phyloP scores from a whole-genome alignment of 805 yeast genomes.

The Zygotorulaspora florentina region DNA sequence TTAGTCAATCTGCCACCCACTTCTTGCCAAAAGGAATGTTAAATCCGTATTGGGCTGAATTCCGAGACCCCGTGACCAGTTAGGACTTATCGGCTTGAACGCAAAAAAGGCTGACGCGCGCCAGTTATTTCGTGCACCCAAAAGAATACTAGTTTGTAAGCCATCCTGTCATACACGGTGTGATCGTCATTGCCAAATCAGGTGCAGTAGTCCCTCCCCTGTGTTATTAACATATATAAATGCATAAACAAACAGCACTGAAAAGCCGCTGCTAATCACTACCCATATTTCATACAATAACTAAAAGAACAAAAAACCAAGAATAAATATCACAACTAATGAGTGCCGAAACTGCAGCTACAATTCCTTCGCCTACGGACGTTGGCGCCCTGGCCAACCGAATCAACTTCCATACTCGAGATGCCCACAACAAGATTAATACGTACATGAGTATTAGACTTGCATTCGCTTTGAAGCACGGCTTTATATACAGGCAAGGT shows the following conservation, averaged over 20 bases:
- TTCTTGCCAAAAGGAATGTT: neutral
- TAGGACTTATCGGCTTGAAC: conserved; percentile 17
- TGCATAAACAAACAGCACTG: neutral
- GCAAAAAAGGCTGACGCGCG: neutral
- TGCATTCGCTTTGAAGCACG: conserved; percentile 71
- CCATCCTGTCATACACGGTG: no score
- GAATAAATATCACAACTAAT: conserved; percentile 1
- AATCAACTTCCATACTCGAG: conserved; percentile 65
- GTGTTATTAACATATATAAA: neutral
- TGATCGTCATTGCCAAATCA: neutral
- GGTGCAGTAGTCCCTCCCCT: conserved; percentile 1
- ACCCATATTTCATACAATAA: neutral
- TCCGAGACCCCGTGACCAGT: conserved; percentile 11
- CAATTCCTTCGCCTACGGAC: conserved; percentile 74
- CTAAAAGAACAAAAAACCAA: neutral
- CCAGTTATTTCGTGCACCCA: conserved; percentile 3
- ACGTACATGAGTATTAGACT: conserved; percentile 64
- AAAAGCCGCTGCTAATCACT: neutral
- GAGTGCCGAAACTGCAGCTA: conserved; percentile 19
- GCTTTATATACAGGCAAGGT: conserved; percentile 75
- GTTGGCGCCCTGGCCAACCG: conserved; percentile 80
- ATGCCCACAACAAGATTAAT: conserved; percentile 63
- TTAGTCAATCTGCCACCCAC: neutral
- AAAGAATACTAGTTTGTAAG: neutral
- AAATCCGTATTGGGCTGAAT: neutral